These are phyloP conservation scores for Coniochaeta pulveracea DNA, from an alignment of 2,329 filamentous ascomycete species.

Conservation along the genomic window DNA sequence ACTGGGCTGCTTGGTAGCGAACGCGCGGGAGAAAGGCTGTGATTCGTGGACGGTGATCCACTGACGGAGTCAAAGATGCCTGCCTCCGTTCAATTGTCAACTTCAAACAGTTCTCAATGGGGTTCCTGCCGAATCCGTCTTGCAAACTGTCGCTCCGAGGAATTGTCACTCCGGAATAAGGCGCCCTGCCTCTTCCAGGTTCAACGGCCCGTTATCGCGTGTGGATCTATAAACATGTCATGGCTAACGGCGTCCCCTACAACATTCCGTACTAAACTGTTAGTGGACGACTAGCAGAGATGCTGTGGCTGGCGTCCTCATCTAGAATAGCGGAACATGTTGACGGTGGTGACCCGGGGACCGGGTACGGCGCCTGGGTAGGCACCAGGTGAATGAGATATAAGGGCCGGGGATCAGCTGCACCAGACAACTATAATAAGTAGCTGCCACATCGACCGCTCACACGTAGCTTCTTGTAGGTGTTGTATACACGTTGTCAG, in stretches of 20 bases:
- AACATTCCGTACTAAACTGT: neutral
- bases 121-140: slow-evolving; percentile 1
- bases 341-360: neutral
- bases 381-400: too few relatives aligned
- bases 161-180: slow-evolving; percentile 3
- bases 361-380: neutral
- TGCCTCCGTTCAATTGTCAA: too few relatives aligned
- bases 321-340: neutral
- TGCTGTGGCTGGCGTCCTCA: neutral
- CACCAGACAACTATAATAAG: too few relatives aligned
- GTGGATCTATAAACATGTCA: neutral
- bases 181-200: neutral
- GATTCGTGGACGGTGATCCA: too few relatives aligned
- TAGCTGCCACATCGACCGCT: too few relatives aligned
- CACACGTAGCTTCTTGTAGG: too few relatives aligned
- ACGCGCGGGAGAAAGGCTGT: too few relatives aligned
- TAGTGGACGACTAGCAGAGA: neutral
- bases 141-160: slow-evolving; percentile 5
- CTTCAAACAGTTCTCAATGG: neutral
- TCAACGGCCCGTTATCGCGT: slow-evolving; percentile 3
- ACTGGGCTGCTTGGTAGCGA: too few relatives aligned
- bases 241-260: neutral
- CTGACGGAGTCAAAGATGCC: too few relatives aligned
- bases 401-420: too few relatives aligned
- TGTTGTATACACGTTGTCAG: too few relatives aligned